Evolutionary conservation across 208 protist genomes (phyloP).

Genomic region (Trypanosoma avium): DNA sequence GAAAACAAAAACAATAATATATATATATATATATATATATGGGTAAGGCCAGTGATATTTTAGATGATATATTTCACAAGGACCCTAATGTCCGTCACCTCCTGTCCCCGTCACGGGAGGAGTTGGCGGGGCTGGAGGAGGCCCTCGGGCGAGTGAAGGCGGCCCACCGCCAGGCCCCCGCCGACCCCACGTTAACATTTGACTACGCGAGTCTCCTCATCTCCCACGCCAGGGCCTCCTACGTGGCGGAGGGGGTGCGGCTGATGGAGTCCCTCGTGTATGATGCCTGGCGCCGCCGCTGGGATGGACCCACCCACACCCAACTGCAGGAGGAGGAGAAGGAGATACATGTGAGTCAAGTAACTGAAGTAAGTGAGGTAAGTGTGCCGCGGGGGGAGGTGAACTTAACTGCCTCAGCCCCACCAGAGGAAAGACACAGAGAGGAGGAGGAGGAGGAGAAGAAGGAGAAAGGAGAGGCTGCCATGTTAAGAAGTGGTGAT

Average conservation of each 20-base stretch:
- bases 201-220: constrained; percentile 65
- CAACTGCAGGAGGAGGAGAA: too few species aligned
- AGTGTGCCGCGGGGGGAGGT: constrained; percentile 16
- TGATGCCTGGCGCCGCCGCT: constrained; percentile 45
- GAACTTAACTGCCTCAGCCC: constrained; percentile 22
- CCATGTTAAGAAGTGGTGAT: too few species aligned
- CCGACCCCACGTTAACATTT: constrained; percentile 43
- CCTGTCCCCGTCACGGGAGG: constrained; percentile 44
- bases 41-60: constrained; percentile 6
- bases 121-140: constrained; percentile 48
- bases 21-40: constrained; percentile 7
- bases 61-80: constrained; percentile 49
- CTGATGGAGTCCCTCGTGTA: constrained; percentile 72
- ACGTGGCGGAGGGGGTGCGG: constrained; percentile 62
- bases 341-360: too few species aligned
- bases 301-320: constrained; percentile 20
- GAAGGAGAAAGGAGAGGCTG: constrained; percentile 7
- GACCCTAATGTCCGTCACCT: constrained; percentile 48
- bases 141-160: constrained; percentile 41
- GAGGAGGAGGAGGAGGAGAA: constrained; percentile 7
- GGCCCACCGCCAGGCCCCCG: constrained; percentile 29
- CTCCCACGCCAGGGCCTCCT: constrained; percentile 48
- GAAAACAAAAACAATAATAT: not conserved
- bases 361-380: constrained; percentile 1
- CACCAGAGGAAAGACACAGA: constrained; percentile 23